phyloP scores from a whole-genome alignment of 2,329 filamentous ascomycete species.

The Xylariaceae sp. region DNA sequence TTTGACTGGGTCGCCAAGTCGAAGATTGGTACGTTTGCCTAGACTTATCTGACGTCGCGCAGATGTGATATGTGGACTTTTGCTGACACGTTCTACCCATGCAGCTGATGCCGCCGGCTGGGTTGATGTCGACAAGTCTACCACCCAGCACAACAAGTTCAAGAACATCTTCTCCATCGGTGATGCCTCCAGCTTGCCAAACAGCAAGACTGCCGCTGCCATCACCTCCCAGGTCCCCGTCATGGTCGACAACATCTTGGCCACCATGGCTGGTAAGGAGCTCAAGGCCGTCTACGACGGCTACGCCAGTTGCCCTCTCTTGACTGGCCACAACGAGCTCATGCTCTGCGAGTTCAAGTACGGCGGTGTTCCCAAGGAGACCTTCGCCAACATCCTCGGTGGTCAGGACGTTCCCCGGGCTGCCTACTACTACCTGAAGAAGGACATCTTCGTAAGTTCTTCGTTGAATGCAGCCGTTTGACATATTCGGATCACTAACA shows the following conservation, averaged over 20 bases:
- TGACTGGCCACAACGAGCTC: constrained; percentile 41
- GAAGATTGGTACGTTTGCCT: constrained; percentile 33
- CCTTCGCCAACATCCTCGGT: constrained; percentile 34
- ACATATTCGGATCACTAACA: not conserved
- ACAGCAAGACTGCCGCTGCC: constrained; percentile 42
- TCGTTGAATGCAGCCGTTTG: not conserved
- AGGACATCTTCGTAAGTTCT: constrained; percentile 38
- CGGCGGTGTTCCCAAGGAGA: constrained; percentile 42
- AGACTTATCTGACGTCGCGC: not conserved
- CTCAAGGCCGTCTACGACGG: constrained; percentile 37
- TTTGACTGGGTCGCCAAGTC: constrained; percentile 34
- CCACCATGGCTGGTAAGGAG: constrained; percentile 33
- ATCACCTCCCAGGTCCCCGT: constrained; percentile 41
- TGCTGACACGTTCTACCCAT: constrained; percentile 48
- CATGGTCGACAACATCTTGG: constrained; percentile 39
- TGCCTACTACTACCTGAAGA: constrained; percentile 41
- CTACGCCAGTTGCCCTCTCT: constrained; percentile 43
- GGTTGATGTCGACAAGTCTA: constrained; percentile 34
- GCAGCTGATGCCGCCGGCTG: constrained; percentile 37
- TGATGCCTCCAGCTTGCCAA: constrained; percentile 37
- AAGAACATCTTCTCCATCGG: constrained; percentile 38
- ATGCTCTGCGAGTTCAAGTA: constrained; percentile 47
- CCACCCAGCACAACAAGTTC: constrained; percentile 34
- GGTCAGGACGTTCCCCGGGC: constrained; percentile 38
- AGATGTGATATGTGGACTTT: too few relatives aligned